These are phyloP conservation scores for Sarocladium strictum DNA, from an alignment of 2,329 filamentous ascomycete genomes.

Conservation along the genomic window DNA sequence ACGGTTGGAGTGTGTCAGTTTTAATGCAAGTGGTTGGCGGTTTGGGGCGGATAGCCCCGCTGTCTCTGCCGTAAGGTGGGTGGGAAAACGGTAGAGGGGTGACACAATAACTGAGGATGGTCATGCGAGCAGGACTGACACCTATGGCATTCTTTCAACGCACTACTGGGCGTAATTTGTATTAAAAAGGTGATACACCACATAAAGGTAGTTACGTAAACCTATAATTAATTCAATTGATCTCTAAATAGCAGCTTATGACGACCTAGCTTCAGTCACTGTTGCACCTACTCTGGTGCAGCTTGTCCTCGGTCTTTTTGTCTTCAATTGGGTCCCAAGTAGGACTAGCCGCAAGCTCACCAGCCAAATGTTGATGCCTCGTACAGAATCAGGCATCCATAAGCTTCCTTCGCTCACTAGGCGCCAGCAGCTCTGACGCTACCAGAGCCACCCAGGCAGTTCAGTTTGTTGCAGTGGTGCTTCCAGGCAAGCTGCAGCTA, in stretches of 20 bases:
- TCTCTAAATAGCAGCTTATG: no score
- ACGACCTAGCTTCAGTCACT: no score
- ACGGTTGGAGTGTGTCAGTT: background rate
- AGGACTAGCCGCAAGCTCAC: background rate
- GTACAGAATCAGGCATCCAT: background rate
- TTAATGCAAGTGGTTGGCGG: background rate
- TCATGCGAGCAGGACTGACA: background rate
- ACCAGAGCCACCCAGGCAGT: constrained; percentile 6
- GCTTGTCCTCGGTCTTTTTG: background rate
- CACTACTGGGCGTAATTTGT: no score
- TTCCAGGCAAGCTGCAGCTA: constrained; percentile 43
- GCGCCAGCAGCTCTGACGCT: constrained; percentile 7
- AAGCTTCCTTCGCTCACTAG: background rate
- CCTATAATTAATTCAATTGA: no score
- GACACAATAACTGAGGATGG: background rate
- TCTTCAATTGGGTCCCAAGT: background rate
- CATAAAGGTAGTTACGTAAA: no score
- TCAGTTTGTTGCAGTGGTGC: constrained; percentile 15
- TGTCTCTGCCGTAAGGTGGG: background rate
- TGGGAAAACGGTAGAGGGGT: background rate
- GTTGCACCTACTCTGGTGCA: background rate
- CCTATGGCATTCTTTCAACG: no score
- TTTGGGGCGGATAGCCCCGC: background rate
- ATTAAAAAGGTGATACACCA: no score
- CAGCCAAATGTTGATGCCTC: background rate